Conservation (phyloP, 805 yeast genomes). For the Millerozyma acaciae region DNA sequence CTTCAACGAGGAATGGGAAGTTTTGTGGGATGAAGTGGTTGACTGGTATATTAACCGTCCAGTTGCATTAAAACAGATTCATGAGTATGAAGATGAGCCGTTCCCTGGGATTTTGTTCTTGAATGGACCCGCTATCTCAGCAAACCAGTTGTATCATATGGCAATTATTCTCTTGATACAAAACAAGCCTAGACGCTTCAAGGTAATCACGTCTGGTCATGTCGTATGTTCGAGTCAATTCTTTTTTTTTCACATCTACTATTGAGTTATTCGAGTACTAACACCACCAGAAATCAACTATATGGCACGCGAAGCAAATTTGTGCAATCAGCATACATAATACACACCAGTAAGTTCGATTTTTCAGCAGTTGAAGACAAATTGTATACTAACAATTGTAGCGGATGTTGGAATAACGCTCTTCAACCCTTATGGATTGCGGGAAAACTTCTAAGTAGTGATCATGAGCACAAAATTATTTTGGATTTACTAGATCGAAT, state of each 20-base stretch:
- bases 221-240: conserved; percentile 3
- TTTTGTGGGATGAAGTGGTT: conserved; percentile 35
- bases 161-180: conserved; percentile 34
- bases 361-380: neutral
- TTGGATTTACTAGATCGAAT: conserved; percentile 17
- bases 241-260: neutral
- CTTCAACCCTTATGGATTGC: conserved; percentile 25
- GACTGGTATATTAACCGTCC: conserved; percentile 38
- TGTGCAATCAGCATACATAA: conserved; percentile 31
- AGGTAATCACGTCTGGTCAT: conserved; percentile 15
- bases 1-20: conserved; percentile 37
- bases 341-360: conserved; percentile 12
- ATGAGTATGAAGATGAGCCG: conserved; percentile 27
- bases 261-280: conserved; percentile 3
- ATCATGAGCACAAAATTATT: conserved; percentile 19
- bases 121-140: conserved; percentile 34
- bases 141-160: conserved; percentile 38
- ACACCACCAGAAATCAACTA: conserved; percentile 18
- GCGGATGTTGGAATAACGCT: conserved; percentile 24
- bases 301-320: conserved; percentile 41
- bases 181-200: conserved; percentile 35
- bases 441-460: conserved; percentile 21
- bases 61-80: conserved; percentile 27
- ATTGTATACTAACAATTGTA: conserved; percentile 5
- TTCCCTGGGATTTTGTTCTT: conserved; percentile 35